Conservation (phyloP, 805 yeast species). For the Pichia heedii region DNA sequence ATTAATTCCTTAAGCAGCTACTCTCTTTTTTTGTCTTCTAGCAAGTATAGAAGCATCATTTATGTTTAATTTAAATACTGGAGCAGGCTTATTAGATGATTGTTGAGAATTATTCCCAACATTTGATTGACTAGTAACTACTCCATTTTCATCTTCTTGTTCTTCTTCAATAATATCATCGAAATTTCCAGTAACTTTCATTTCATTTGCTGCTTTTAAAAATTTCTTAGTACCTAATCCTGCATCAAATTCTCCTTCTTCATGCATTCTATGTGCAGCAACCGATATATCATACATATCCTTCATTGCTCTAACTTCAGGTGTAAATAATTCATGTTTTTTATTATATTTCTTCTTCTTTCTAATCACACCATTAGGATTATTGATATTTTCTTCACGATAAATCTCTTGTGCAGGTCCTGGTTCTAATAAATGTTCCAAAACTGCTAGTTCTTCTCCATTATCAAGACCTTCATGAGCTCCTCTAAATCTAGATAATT, state of each 20-base stretch:
- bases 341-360: slow-evolving; percentile 7
- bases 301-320: slow-evolving; percentile 50
- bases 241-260: slow-evolving; percentile 26
- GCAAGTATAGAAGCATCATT: slow-evolving; percentile 46
- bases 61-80: slow-evolving; percentile 37
- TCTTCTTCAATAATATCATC: slow-evolving; percentile 5
- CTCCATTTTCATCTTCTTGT: slow-evolving; percentile 8
- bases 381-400: neutral
- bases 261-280: slow-evolving; percentile 53
- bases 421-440: slow-evolving; percentile 6
- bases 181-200: slow-evolving; percentile 4
- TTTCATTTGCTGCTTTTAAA: neutral
- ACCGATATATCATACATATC: slow-evolving; percentile 54
- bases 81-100: slow-evolving; percentile 12
- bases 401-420: slow-evolving; percentile 2
- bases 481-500: neutral
- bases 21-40: slow-evolving; percentile 28
- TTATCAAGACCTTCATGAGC: neutral
- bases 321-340: slow-evolving; percentile 33
- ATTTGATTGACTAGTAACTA: neutral
- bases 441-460: slow-evolving; percentile 1
- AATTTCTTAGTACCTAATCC: neutral
- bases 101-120: neutral
- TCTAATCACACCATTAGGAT: slow-evolving; percentile 5
- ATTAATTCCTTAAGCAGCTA: neutral